Evolutionary conservation across 495 filamentous ascomycete genomes (phyloP).

Genomic region (Penicillium pancosmium): DNA sequence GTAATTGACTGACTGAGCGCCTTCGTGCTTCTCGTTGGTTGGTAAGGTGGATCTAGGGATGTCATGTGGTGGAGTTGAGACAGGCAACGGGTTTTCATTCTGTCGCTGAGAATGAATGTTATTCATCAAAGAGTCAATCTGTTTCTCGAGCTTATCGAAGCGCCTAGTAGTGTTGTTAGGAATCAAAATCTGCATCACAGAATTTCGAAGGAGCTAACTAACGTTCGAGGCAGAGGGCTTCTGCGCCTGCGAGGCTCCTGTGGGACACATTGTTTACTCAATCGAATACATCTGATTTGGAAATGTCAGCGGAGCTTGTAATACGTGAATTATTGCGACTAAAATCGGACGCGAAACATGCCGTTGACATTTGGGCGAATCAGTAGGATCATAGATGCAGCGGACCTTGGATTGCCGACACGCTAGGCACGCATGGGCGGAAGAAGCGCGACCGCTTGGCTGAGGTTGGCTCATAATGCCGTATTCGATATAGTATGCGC

Average conservation of each 20-base stretch:
- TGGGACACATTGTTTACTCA: slow-evolving; percentile 11
- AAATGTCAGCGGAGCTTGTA: too few species aligned
- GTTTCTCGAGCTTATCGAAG: slow-evolving; percentile 13
- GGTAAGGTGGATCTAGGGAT: neutral
- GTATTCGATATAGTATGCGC: neutral
- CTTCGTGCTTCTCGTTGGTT: neutral
- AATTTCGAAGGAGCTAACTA: neutral
- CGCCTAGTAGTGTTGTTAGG: slow-evolving; percentile 1
- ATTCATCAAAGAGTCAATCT: neutral
- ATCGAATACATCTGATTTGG: slow-evolving; percentile 6
- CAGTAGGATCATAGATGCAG: neutral
- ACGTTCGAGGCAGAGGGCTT: slow-evolving; percentile 16
- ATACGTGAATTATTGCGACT: too few species aligned
- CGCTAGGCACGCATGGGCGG: neutral
- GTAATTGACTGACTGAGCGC: neutral
- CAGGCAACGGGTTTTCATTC: neutral
- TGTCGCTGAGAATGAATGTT: neutral
- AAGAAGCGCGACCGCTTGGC: neutral
- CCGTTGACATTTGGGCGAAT: neutral
- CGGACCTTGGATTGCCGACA: slow-evolving; percentile 5
- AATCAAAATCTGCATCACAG: neutral
- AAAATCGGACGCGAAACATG: neutral
- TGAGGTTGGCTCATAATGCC: neutral
- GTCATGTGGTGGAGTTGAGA: neutral
- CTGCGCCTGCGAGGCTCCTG: slow-evolving; percentile 9